phyloP scores from a whole-genome alignment of 1,284 basidiomycete species.

The Malassezia globosa region DNA sequence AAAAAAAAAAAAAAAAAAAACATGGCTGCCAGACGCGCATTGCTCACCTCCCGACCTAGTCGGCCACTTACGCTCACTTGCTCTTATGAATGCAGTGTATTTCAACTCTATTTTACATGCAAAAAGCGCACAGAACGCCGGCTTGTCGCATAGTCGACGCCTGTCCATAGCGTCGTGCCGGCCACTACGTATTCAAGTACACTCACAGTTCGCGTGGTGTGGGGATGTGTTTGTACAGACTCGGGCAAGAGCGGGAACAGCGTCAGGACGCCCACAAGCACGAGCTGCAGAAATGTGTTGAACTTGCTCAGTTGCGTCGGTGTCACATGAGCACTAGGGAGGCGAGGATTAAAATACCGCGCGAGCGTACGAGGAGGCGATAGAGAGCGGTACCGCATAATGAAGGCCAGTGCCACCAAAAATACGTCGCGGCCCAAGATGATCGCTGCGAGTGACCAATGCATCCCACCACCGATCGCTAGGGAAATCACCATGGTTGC shows the following conservation, averaged over 20 bases:
- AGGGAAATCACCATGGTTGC: constrained; percentile 83
- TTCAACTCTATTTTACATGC: constrained; percentile 5
- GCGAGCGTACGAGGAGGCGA: constrained; percentile 77
- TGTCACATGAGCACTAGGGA: constrained; percentile 83
- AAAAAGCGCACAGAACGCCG: constrained; percentile 13
- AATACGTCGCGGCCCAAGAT: constrained; percentile 82
- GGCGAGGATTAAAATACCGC: constrained; percentile 87
- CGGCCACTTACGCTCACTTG: no score
- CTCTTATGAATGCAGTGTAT: no score
- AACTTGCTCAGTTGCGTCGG: constrained; percentile 59
- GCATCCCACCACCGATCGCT: constrained; percentile 68
- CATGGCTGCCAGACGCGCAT: no score
- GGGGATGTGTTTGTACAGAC: constrained; percentile 14
- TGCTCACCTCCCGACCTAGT: no score
- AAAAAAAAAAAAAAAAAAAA: no score
- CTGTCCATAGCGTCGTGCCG: constrained; percentile 80
- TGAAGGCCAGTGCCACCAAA: constrained; percentile 79
- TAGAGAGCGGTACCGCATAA: constrained; percentile 79
- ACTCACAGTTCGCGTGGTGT: constrained; percentile 8
- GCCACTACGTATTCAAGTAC: constrained; percentile 65
- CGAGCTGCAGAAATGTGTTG: constrained; percentile 83
- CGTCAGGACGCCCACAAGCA: constrained; percentile 78
- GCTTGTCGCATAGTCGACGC: constrained; percentile 59
- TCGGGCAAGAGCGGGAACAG: constrained; percentile 64
- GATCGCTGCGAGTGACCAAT: constrained; percentile 69